phyloP scores from a whole-genome alignment of 331 rosid species.

The Cydonia oblonga region DNA sequence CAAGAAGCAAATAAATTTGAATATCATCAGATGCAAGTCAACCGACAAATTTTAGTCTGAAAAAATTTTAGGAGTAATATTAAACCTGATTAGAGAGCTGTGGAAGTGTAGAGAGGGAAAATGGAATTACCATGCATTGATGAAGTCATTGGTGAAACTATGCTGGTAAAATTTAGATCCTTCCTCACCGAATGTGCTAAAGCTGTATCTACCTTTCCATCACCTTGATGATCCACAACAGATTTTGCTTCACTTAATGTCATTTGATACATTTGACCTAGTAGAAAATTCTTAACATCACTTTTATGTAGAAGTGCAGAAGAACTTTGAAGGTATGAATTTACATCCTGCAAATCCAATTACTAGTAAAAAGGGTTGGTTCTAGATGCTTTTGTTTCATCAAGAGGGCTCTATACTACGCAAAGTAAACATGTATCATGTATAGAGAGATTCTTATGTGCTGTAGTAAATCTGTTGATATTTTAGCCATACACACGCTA shows the following conservation, averaged over 20 bases:
- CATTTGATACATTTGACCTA: constrained; percentile 28
- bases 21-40: background rate
- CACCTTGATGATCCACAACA: constrained; percentile 17
- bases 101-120: background rate
- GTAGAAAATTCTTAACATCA: constrained; percentile 25
- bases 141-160: constrained; percentile 19
- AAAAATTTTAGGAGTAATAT: background rate
- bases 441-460: background rate
- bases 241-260: constrained; percentile 25
- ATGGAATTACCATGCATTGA: constrained; percentile 34
- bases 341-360: constrained; percentile 34
- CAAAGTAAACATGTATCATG: background rate
- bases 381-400: background rate
- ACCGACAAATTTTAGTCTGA: background rate
- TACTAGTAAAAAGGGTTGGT: constrained; percentile 9
- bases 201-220: constrained; percentile 22
- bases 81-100: background rate
- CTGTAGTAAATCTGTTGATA: background rate
- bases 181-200: constrained; percentile 23
- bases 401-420: background rate
- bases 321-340: constrained; percentile 22
- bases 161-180: constrained; percentile 27
- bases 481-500: background rate
- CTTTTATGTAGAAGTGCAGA: constrained; percentile 24
- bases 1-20: background rate